These are phyloP conservation scores for Neospermospora avenae DNA, from an alignment of 2,329 filamentous ascomycete species.

Conservation along the genomic window DNA sequence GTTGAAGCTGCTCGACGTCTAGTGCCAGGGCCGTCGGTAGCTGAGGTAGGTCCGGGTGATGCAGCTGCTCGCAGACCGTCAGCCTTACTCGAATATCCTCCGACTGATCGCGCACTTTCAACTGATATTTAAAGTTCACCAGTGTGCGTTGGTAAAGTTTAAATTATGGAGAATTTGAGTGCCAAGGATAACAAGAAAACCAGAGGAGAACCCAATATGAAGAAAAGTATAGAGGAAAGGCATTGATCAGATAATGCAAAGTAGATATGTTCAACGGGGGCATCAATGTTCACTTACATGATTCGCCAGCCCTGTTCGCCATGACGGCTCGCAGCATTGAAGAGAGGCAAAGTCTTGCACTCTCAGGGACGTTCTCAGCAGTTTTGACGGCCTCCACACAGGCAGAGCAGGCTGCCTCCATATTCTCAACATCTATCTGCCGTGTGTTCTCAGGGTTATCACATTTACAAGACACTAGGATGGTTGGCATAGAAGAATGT, in stretches of 20 bases:
- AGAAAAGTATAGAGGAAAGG: neutral
- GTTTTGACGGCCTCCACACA: conserved; percentile 72
- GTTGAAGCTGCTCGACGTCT: conserved; percentile 59
- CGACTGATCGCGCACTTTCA: neutral
- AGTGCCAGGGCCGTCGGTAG: conserved; percentile 37
- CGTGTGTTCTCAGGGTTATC: conserved; percentile 69
- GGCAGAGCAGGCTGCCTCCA: conserved; percentile 65
- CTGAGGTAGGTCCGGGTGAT: conserved; percentile 4
- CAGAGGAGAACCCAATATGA: neutral
- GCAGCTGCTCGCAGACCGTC: neutral
- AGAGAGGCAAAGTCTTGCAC: conserved; percentile 71
- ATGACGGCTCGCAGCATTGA: conserved; percentile 72
- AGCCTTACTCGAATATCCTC: neutral
- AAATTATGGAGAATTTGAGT: conserved; percentile 9
- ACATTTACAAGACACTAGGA: conserved; percentile 87
- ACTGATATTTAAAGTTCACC: neutral
- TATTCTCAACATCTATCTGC: conserved; percentile 65
- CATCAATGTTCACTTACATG: neutral
- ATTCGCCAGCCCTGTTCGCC: conserved; percentile 64
- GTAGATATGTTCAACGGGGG: too few species aligned
- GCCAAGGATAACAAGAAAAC: conserved; percentile 4
- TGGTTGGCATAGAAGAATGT: conserved; percentile 69
- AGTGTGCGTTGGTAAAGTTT: neutral
- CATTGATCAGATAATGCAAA: too few species aligned
- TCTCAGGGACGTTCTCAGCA: conserved; percentile 66